These are phyloP conservation scores for Aurantiochytrium sp. DNA, from an alignment of 108 stramenopile genomes.

Conservation along the genomic window DNA sequence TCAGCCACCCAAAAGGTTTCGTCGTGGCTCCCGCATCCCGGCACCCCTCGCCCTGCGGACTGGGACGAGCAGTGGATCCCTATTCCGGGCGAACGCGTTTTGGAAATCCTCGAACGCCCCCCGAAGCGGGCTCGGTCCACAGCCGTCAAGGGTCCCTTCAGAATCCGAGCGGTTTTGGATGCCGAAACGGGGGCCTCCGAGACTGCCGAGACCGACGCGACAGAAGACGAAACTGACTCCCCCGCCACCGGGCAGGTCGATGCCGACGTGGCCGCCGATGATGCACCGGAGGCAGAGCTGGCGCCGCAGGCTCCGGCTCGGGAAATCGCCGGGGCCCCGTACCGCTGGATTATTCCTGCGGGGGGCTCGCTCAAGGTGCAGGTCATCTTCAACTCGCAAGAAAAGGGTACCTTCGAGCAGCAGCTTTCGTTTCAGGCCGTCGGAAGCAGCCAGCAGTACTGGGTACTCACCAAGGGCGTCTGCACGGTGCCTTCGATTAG, in stretches of 20 bases:
- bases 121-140: not conserved
- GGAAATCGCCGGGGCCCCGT: not conserved
- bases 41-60: not conserved
- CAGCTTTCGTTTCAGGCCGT: constrained; percentile 56
- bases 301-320: not conserved
- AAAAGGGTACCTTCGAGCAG: constrained; percentile 38
- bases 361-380: constrained; percentile 31
- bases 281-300: not conserved
- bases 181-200: too few species aligned
- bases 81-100: not conserved
- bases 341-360: constrained; percentile 52
- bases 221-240: too few species aligned
- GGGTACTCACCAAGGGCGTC: constrained; percentile 32
- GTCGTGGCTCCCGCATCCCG: not conserved
- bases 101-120: not conserved
- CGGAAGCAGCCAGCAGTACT: constrained; percentile 36
- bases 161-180: not conserved
- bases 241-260: too few species aligned
- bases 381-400: constrained; percentile 44
- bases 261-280: too few species aligned
- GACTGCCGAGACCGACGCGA: too few species aligned
- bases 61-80: constrained; percentile 8
- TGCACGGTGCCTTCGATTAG: constrained; percentile 58
- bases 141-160: not conserved
- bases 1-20: not conserved